Conservation (phyloP, 495 filamentous ascomycete genomes). For the Choiromyces venosus region DNA sequence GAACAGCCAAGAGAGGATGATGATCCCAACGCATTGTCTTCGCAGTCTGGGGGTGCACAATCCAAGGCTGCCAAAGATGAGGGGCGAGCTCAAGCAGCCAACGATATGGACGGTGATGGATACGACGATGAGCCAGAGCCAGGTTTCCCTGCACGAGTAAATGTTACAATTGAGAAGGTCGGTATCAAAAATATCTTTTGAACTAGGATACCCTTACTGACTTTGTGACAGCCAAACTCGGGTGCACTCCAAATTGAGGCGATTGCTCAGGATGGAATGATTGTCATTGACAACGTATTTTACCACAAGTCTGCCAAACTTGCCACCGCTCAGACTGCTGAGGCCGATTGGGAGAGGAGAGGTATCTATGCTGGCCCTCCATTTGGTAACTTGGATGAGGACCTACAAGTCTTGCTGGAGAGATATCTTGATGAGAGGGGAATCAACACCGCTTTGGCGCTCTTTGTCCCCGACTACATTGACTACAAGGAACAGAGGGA, state of each 20-base stretch:
- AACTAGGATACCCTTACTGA: slow-evolving; percentile 11
- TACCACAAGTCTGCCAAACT: slow-evolving; percentile 71
- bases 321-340: slow-evolving; percentile 60
- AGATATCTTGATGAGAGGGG: slow-evolving; percentile 92
- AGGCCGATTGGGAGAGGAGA: slow-evolving; percentile 63
- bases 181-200: slow-evolving; percentile 31
- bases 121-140: slow-evolving; percentile 50
- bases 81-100: slow-evolving; percentile 12
- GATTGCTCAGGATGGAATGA: slow-evolving; percentile 74
- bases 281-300: slow-evolving; percentile 86
- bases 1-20: slow-evolving; percentile 40
- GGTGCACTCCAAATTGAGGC: slow-evolving; percentile 86
- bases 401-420: slow-evolving; percentile 85
- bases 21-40: slow-evolving; percentile 44
- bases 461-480: slow-evolving; percentile 94
- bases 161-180: slow-evolving; percentile 79
- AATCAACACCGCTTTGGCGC: slow-evolving; percentile 76
- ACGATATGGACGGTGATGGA: slow-evolving; percentile 39
- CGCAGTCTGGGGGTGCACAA: slow-evolving; percentile 51
- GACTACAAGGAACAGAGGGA: slow-evolving; percentile 99
- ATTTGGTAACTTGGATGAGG: slow-evolving; percentile 91
- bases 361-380: slow-evolving; percentile 85
- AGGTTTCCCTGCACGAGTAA: slow-evolving; percentile 74
- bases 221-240: slow-evolving; percentile 40
- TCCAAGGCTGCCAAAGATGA: slow-evolving; percentile 53